These are phyloP conservation scores for Fusarium pseudograminearum DNA, from an alignment of 2,329 filamentous ascomycete species.

Conservation along the genomic window DNA sequence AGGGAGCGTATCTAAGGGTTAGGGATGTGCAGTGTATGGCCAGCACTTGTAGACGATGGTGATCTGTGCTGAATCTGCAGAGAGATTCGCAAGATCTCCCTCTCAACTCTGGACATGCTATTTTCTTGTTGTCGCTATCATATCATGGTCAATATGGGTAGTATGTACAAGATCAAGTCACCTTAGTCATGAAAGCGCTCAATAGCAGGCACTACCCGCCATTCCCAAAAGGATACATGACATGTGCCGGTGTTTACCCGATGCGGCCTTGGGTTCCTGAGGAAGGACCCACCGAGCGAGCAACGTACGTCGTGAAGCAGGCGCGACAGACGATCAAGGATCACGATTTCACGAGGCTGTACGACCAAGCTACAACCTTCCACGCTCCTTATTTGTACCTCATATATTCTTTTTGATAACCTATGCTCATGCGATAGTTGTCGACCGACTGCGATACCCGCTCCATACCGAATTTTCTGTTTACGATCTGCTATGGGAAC, in stretches of 20 bases:
- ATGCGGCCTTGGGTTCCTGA: slow-evolving; percentile 28
- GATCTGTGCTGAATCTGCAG: neutral
- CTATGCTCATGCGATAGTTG: slow-evolving; percentile 16
- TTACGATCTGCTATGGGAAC: slow-evolving; percentile 42
- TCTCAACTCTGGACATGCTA: neutral
- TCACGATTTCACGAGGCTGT: slow-evolving; percentile 38
- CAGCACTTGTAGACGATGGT: neutral
- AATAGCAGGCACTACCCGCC: neutral
- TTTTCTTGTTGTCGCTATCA: neutral
- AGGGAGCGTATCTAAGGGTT: slow-evolving; percentile 13
- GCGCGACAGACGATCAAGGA: slow-evolving; percentile 39
- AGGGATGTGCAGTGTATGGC: neutral
- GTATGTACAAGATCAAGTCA: neutral
- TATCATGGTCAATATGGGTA: neutral
- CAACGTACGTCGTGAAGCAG: slow-evolving; percentile 44
- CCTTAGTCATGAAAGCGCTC: neutral
- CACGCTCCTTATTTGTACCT: slow-evolving; percentile 31
- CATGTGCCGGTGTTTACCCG: slow-evolving; percentile 47
- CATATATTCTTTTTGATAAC: neutral
- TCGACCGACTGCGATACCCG: slow-evolving; percentile 9
- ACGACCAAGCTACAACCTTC: slow-evolving; percentile 32
- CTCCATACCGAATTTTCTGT: neutral
- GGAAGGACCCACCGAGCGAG: slow-evolving; percentile 45
- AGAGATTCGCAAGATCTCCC: neutral
- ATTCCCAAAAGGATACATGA: neutral